Percentiles rank a stretch among this genome's conserved stretches.
Conservation (phyloP, 306 rosid species). For the Lablab purpureus region DNA sequence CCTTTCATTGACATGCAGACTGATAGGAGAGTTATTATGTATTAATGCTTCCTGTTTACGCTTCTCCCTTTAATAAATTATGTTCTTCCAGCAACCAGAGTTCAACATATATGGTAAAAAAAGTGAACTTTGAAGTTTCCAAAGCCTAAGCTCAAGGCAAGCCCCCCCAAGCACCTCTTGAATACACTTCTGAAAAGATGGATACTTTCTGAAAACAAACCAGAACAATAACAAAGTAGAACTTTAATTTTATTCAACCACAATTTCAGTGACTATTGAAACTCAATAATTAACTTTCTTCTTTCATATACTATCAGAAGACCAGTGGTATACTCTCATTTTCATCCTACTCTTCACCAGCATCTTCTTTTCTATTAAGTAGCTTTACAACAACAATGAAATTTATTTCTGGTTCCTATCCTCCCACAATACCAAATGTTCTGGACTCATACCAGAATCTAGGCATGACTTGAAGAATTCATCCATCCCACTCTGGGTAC, state of each 20-base stretch:
- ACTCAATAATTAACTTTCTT: neutral
- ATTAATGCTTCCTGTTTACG: neutral
- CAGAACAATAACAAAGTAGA: neutral
- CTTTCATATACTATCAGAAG: neutral
- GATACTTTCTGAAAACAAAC: neutral
- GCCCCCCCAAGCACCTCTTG: neutral
- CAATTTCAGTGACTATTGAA: neutral
- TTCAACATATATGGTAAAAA: neutral
- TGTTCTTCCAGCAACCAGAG: neutral
- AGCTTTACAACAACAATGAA: neutral
- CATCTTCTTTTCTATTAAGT: conserved; percentile 5
- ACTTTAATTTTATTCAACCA: neutral
- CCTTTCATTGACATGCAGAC: neutral
- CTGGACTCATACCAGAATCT: neutral
- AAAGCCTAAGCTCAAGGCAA: neutral
- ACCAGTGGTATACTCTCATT: neutral
- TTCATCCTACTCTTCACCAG: conserved; percentile 14
- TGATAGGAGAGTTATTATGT: neutral
- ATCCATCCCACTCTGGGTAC: neutral
- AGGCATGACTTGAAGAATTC: neutral
- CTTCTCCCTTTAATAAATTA: neutral
- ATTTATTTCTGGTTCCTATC: conserved; percentile 20
- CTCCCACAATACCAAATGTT: neutral
- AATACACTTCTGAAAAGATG: neutral
- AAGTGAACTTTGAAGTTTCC: neutral